phyloP scores from a whole-genome alignment of 306 rosid species.

The Medicago arabica region DNA sequence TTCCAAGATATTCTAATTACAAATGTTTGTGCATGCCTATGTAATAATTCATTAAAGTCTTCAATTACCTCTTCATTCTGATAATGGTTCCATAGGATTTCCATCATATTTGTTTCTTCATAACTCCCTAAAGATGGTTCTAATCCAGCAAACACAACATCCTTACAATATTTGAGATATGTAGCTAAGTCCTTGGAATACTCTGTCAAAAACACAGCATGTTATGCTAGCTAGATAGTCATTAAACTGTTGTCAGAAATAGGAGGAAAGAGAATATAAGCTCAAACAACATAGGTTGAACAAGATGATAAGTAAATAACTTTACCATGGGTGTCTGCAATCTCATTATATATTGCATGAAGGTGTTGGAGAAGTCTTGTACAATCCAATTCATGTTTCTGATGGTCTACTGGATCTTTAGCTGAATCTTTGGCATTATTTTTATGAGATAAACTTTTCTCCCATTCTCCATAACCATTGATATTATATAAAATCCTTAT shows the following conservation, averaged over 20 bases:
- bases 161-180: conserved; percentile 82
- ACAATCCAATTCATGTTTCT: conserved; percentile 53
- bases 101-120: conserved; percentile 65
- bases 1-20: conserved; percentile 30
- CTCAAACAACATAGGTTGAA: background rate
- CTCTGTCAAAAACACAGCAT: conserved; percentile 51
- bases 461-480: conserved; percentile 92
- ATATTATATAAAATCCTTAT: conserved; percentile 74
- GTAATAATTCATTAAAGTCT: conserved; percentile 27
- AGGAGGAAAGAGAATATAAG: conserved; percentile 22
- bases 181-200: conserved; percentile 74
- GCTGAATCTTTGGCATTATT: conserved; percentile 44
- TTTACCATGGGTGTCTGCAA: conserved; percentile 60
- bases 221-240: conserved; percentile 8
- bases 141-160: conserved; percentile 77
- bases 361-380: conserved; percentile 66
- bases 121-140: conserved; percentile 65
- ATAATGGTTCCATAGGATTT: conserved; percentile 66
- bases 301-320: conserved; percentile 28
- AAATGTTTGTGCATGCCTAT: conserved; percentile 9
- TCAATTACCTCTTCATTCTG: conserved; percentile 67
- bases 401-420: conserved; percentile 38
- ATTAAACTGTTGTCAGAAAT: background rate
- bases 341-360: conserved; percentile 62
- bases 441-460: conserved; percentile 59